Evolutionary conservation across 805 yeast genomes (phyloP).

Genomic region (Osmozyma mogii): DNA sequence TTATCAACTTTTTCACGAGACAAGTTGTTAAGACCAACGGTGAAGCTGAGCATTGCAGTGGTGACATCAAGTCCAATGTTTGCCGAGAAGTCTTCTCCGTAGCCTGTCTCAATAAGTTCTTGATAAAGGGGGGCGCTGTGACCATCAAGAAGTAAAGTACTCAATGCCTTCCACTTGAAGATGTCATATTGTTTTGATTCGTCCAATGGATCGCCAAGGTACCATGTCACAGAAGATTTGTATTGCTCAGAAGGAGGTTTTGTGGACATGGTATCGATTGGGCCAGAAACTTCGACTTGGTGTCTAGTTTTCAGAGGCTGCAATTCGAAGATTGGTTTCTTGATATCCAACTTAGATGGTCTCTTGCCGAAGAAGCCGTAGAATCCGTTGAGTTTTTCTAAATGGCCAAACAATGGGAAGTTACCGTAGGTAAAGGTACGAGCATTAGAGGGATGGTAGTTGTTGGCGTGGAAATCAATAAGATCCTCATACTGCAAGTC

Average conservation of each 20-base stretch:
- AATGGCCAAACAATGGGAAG: constrained; percentile 53
- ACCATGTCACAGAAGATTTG: constrained; percentile 85
- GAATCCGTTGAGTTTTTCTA: constrained; percentile 46
- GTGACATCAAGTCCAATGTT: constrained; percentile 84
- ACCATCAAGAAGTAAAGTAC: constrained; percentile 74
- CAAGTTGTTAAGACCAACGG: constrained; percentile 81
- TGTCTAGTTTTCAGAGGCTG: constrained; percentile 5
- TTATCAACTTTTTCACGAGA: constrained; percentile 35
- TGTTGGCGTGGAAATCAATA: constrained; percentile 60
- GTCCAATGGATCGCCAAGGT: constrained; percentile 59
- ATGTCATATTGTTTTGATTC: constrained; percentile 51
- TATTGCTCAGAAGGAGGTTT: constrained; percentile 65
- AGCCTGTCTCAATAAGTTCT: constrained; percentile 73
- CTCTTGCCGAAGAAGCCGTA: constrained; percentile 50
- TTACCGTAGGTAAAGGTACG: constrained; percentile 84
- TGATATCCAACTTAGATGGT: constrained; percentile 18
- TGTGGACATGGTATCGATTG: constrained; percentile 50
- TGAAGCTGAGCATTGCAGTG: constrained; percentile 68
- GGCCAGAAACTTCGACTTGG: constrained; percentile 47
- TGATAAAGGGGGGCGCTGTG: constrained; percentile 89
- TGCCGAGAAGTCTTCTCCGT: constrained; percentile 79
- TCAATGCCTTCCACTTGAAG: constrained; percentile 63
- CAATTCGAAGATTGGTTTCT: constrained; percentile 39
- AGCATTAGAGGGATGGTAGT: constrained; percentile 89
- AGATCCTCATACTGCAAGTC: constrained; percentile 67